Evolutionary conservation across 495 filamentous ascomycete species (phyloP).

Genomic region (Collariella sp.): DNA sequence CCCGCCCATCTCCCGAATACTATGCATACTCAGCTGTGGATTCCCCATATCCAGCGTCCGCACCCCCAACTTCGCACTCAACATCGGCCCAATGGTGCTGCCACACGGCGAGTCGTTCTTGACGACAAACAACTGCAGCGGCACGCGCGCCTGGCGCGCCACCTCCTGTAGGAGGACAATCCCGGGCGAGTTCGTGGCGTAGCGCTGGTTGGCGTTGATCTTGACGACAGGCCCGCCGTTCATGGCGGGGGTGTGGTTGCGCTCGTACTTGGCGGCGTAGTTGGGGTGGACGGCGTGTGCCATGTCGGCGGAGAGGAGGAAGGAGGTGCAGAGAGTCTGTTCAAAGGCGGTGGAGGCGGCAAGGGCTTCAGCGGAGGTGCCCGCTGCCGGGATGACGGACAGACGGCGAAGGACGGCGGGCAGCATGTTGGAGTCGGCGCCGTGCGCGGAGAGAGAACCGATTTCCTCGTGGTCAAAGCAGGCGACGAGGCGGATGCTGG

Average conservation of each 20-base stretch:
- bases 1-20: slow-evolving; percentile 85
- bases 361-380: slow-evolving; percentile 23
- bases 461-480: slow-evolving; percentile 98
- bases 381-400: slow-evolving; percentile 56
- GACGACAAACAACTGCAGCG: slow-evolving; percentile 91
- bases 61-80: slow-evolving; percentile 73
- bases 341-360: slow-evolving; percentile 75
- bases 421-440: slow-evolving; percentile 85
- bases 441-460: slow-evolving; percentile 82
- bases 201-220: slow-evolving; percentile 92
- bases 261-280: slow-evolving; percentile 84
- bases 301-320: slow-evolving; percentile 96
- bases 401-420: slow-evolving; percentile 83
- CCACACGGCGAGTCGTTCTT: slow-evolving; percentile 91
- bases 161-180: slow-evolving; percentile 87
- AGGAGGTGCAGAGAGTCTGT: slow-evolving; percentile 83
- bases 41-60: slow-evolving; percentile 91
- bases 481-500: slow-evolving; percentile 76
- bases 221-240: slow-evolving; percentile 97
- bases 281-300: slow-evolving; percentile 93
- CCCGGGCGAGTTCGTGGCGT: slow-evolving; percentile 91
- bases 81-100: slow-evolving; percentile 93
- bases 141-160: slow-evolving; percentile 59
- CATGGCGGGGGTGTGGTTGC: slow-evolving; percentile 82
- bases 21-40: slow-evolving; percentile 95